Evolutionary conservation across 192 early-diverging fungal genomes (phyloP).

Genomic region (Coemansia sp.): DNA sequence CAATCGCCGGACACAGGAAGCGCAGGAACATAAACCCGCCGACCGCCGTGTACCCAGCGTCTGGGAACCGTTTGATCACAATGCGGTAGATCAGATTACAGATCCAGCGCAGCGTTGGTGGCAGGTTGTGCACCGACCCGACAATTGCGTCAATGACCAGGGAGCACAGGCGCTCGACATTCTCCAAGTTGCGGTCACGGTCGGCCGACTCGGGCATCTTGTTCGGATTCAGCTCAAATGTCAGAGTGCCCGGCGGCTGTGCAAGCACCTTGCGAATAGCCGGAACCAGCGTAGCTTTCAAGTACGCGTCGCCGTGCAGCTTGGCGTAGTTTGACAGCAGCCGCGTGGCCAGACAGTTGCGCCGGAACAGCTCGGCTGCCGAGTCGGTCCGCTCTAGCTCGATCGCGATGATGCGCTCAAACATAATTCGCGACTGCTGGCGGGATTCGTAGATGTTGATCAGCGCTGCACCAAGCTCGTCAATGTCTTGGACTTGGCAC

Average conservation of each 20-base stretch:
- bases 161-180: conserved; percentile 74
- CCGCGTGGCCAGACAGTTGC: conserved; percentile 89
- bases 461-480: conserved; percentile 79
- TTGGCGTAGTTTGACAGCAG: conserved; percentile 84
- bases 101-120: conserved; percentile 71
- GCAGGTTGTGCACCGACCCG: conserved; percentile 67
- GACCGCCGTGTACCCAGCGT: conserved; percentile 81
- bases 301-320: conserved; percentile 75
- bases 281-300: conserved; percentile 79
- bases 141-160: conserved; percentile 84
- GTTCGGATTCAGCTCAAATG: conserved; percentile 88
- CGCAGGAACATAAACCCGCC: conserved; percentile 95
- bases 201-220: conserved; percentile 69
- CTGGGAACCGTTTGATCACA: conserved; percentile 80
- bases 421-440: conserved; percentile 66
- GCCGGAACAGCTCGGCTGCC: conserved; percentile 84
- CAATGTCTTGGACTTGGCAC: conserved; percentile 81
- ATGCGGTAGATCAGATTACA: conserved; percentile 78
- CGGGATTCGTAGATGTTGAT: conserved; percentile 79
- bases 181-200: conserved; percentile 70
- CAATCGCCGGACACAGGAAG: conserved; percentile 94
- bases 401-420: conserved; percentile 78
- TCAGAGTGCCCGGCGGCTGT: conserved; percentile 65
- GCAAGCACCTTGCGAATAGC: conserved; percentile 68
- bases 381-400: conserved; percentile 85